A percentile compares a stretch with the other conserved stretches of the same genome.
Conservation (phyloP, 208 protist species). For the Trypanosoma mega region DNA sequence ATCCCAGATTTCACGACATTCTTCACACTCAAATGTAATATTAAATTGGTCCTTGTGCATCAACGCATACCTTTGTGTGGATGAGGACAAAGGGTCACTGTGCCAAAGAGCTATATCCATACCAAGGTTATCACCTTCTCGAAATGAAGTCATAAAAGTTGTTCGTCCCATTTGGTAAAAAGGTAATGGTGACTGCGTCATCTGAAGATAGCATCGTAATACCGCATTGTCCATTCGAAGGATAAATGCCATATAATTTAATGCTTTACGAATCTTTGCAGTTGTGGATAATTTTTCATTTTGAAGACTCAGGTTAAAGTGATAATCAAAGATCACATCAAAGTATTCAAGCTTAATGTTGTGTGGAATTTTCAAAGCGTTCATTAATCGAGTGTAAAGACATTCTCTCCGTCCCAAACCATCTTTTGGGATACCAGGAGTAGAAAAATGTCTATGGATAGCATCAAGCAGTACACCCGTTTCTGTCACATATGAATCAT, state of each 20-base stretch:
- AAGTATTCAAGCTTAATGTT: slow-evolving; percentile 24
- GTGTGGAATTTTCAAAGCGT: slow-evolving; percentile 12
- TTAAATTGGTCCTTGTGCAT: slow-evolving; percentile 25
- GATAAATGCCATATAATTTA: slow-evolving; percentile 38
- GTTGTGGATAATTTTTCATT: not conserved
- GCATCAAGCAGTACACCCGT: slow-evolving; percentile 30
- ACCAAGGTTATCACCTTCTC: slow-evolving; percentile 24
- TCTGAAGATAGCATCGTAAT: slow-evolving; percentile 32
- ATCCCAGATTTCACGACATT: slow-evolving; percentile 22
- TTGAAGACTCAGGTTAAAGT: slow-evolving; percentile 11
- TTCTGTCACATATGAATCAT: slow-evolving; percentile 32
- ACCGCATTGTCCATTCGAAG: slow-evolving; percentile 29
- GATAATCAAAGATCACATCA: slow-evolving; percentile 36
- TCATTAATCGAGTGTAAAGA: slow-evolving; percentile 26
- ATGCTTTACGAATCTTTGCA: slow-evolving; percentile 29
- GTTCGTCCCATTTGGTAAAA: slow-evolving; percentile 34
- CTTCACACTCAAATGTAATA: slow-evolving; percentile 25
- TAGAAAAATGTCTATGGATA: slow-evolving; percentile 27
- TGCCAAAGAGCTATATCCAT: slow-evolving; percentile 32
- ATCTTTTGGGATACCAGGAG: slow-evolving; percentile 22
- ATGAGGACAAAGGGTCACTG: slow-evolving; percentile 19
- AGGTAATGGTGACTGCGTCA: slow-evolving; percentile 31
- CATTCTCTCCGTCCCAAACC: slow-evolving; percentile 12
- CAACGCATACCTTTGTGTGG: slow-evolving; percentile 13
- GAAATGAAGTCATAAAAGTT: slow-evolving; percentile 23